Evolutionary conservation across 2,329 filamentous ascomycete genomes (phyloP), one percentile per base, ranked within the genome.

Genomic region (Dryadomyces sulphureus): DNA sequence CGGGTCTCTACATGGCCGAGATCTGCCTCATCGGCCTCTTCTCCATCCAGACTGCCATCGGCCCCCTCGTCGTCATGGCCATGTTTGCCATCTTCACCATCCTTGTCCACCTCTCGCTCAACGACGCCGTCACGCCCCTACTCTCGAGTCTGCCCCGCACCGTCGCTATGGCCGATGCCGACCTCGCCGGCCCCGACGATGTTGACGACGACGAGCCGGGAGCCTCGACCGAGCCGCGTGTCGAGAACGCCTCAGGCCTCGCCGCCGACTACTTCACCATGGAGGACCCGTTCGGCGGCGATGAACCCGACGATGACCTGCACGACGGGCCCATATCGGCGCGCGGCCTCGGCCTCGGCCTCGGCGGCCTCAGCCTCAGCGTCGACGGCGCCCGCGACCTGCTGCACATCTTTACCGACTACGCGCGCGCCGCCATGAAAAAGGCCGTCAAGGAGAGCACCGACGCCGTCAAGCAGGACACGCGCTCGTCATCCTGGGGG

Each of bases 1-100:
- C 80, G 2, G 87, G 88, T 45, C 70, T 92, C 41, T 94, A 94
- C 62, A 66, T 94, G 14, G 76, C 81, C 1, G 79, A 90, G 55
- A 64, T 89, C 46, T 89, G 84, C 60, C 67, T 94, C 54, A 77
- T 93, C 51, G 87, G 87, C 45, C 72, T 94, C 34, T 92, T 94
- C 57, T 77, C 75, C 38, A 77, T 90, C 47, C 75, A 75, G 65
- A 64, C 68, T 45, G 74, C 77, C 1, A 58, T 79, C 12, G 84
- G 83, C 1, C 87, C 86, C 1, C 63, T 90, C 48, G 68, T 86
- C 25, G 65, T 93, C 34, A 87, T 88, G 73, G 73, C 82, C 47
- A 64, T 83, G 53, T 83, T 88, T 63, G 67, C 90, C 46, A 60
- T 92, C 58, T 84, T 90, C 61, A 80, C 82, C 14, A 65, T 83